Percentiles rank a stretch among this genome's conserved stretches.
Conservation (phyloP, 2,329 filamentous ascomycete genomes). For the Aspergillus persii region DNA sequence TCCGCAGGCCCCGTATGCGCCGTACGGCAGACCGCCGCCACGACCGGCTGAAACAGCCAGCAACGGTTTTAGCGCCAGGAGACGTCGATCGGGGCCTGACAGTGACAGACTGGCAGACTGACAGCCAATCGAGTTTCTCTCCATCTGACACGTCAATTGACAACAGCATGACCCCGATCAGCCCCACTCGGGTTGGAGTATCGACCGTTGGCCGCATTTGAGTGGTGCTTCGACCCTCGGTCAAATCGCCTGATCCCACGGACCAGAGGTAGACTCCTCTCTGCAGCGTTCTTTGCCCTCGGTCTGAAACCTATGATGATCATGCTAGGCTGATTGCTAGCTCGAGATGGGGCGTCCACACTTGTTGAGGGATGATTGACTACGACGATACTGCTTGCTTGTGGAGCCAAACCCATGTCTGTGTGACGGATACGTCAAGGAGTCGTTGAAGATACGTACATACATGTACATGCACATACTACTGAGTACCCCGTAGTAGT, state of each 20-base stretch:
- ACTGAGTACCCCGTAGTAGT: no score
- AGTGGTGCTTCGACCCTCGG: no score
- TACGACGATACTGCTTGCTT: neutral
- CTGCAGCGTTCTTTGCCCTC: neutral
- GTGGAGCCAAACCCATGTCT: neutral
- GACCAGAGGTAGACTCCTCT: no score
- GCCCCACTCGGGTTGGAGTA: neutral
- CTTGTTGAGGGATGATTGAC: neutral
- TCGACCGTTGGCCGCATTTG: no score
- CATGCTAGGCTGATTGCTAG: neutral
- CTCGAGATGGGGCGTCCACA: neutral
- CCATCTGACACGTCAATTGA: neutral
- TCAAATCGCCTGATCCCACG: neutral
- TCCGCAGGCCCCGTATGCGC: no score
- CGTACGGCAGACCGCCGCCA: neutral
- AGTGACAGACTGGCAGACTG: no score
- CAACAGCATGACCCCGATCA: neutral
- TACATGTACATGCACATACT: neutral
- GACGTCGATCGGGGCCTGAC: neutral
- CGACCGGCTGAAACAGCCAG: neutral
- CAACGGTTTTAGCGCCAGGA: neutral
- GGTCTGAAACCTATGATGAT: neutral
- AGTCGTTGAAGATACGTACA: neutral
- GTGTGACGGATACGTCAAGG: neutral
- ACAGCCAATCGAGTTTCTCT: neutral